These are phyloP conservation scores for Bipolaris zeicola DNA, from an alignment of 2,329 filamentous ascomycete genomes.

Conservation along the genomic window DNA sequence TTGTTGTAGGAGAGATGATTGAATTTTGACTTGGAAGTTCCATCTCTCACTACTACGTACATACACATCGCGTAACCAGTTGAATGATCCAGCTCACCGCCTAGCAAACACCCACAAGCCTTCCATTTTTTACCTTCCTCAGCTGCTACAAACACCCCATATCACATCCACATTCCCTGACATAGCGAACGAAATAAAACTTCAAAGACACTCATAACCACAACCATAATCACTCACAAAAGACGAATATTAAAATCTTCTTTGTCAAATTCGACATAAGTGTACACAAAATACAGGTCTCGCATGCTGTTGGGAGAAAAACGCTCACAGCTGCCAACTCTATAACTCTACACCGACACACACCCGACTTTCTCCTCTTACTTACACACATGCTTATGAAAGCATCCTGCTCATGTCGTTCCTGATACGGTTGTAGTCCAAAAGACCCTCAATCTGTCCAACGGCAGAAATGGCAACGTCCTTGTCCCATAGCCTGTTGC, in stretches of 20 bases:
- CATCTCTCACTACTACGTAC: too few relatives aligned
- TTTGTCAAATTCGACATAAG: slow-evolving; percentile 37
- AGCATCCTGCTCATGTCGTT: slow-evolving; percentile 85
- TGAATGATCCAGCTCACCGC: too few relatives aligned
- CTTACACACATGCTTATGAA: slow-evolving; percentile 28
- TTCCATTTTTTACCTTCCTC: too few relatives aligned
- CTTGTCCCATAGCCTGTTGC: slow-evolving; percentile 95
- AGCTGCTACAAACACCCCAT: too few relatives aligned
- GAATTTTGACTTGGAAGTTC: too few relatives aligned
- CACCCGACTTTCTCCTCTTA: not conserved
- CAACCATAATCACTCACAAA: not conserved
- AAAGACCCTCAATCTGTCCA: slow-evolving; percentile 83
- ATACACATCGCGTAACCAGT: too few relatives aligned
- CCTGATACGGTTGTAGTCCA: slow-evolving; percentile 78
- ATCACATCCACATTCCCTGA: too few relatives aligned
- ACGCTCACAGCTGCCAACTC: slow-evolving; percentile 19
- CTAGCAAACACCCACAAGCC: too few relatives aligned
- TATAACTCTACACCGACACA: slow-evolving; percentile 18
- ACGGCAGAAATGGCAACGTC: slow-evolving; percentile 94
- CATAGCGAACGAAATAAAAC: too few relatives aligned
- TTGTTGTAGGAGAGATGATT: too few relatives aligned
- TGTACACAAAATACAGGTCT: slow-evolving; percentile 45
- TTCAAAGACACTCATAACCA: not conserved
- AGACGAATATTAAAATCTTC: slow-evolving; percentile 29
- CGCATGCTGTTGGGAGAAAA: slow-evolving; percentile 10